These are phyloP conservation scores for Crithidia acanthocephali DNA, from an alignment of 208 protist genomes.

Conservation along the genomic window DNA sequence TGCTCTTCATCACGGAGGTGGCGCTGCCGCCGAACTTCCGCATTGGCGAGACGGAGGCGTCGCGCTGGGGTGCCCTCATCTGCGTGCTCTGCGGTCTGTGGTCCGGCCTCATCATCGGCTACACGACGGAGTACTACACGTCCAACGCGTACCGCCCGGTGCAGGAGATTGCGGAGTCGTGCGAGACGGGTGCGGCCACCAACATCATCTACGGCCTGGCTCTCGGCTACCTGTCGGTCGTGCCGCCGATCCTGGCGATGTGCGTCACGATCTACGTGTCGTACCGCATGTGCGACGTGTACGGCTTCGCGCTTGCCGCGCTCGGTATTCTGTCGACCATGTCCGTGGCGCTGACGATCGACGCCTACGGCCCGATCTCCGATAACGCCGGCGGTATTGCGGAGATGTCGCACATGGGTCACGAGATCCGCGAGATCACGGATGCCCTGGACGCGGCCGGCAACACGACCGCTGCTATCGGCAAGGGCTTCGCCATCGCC, in stretches of 20 bases:
- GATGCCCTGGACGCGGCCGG: conserved; percentile 95
- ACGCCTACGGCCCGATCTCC: conserved; percentile 96
- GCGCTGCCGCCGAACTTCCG: conserved; percentile 66
- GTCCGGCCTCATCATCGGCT: conserved; percentile 90
- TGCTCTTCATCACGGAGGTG: conserved; percentile 65
- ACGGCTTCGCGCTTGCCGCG: conserved; percentile 94
- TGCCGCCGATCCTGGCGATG: conserved; percentile 92
- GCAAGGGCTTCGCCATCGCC: conserved; percentile 96
- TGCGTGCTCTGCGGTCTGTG: conserved; percentile 86
- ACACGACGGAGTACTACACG: conserved; percentile 94
- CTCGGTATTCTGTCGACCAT: conserved; percentile 96
- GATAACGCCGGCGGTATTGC: conserved; percentile 97
- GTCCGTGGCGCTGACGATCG: conserved; percentile 93
- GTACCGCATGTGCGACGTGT: conserved; percentile 81
- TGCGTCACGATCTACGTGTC: conserved; percentile 83
- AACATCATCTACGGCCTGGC: conserved; percentile 96
- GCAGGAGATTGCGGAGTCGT: conserved; percentile 80
- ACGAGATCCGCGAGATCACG: conserved; percentile 92
- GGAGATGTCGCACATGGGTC: conserved; percentile 90
- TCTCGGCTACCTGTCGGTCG: conserved; percentile 94
- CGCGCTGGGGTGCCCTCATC: conserved; percentile 66
- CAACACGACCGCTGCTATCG: conserved; percentile 96
- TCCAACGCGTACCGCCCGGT: conserved; percentile 87
- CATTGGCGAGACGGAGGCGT: conserved; percentile 36
- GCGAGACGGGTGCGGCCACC: conserved; percentile 88